Evolutionary conservation across 179 eudicot species (phyloP).

Genomic region (Gypsophila paniculata): DNA sequence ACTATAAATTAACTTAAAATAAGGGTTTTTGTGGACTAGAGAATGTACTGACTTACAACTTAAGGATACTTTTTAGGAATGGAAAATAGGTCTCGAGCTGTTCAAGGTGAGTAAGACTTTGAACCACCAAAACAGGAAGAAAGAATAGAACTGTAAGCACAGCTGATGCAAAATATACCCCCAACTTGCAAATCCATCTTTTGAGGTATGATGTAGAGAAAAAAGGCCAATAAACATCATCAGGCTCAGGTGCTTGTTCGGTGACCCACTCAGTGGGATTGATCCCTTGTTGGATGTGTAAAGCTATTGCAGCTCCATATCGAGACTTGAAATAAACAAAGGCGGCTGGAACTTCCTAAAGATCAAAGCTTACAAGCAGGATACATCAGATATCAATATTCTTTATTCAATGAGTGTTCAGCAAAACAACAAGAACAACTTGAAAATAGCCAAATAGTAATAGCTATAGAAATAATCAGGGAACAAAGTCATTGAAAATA

Average conservation of each 20-base stretch:
- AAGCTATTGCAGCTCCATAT: constrained; percentile 63
- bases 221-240: constrained; percentile 90
- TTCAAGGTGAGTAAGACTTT: constrained; percentile 78
- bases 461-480: background rate
- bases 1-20: too few relatives aligned
- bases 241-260: constrained; percentile 88
- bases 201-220: constrained; percentile 68
- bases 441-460: too few relatives aligned
- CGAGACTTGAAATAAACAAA: constrained; percentile 84
- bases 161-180: constrained; percentile 42
- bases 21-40: too few relatives aligned
- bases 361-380: constrained; percentile 17
- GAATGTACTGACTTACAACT: constrained; percentile 46
- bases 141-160: constrained; percentile 63
- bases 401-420: background rate
- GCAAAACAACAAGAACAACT: too few relatives aligned
- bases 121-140: constrained; percentile 69
- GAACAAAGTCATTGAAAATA: too few relatives aligned
- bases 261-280: constrained; percentile 89
- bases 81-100: constrained; percentile 77
- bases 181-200: constrained; percentile 62
- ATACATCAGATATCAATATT: constrained; percentile 14
- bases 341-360: constrained; percentile 88
- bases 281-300: constrained; percentile 65
- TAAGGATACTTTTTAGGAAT: constrained; percentile 52